Percentiles rank a stretch among this genome's conserved stretches.
Conservation (phyloP, 768 basidiomycete genomes). For the Hygrophorus pudorinus region DNA sequence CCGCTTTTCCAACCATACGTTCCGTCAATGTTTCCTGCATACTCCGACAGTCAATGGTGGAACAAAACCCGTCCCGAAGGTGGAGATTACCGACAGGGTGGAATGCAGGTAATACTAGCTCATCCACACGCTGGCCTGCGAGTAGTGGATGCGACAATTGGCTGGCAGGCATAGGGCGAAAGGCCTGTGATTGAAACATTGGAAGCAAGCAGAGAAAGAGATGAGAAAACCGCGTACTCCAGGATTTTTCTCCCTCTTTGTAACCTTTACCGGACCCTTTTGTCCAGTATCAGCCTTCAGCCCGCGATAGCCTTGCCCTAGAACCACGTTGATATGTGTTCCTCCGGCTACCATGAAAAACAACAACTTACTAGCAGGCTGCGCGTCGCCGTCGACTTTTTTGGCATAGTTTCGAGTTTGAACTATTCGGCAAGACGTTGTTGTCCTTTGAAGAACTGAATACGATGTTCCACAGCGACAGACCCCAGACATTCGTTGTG, state of each 20-base stretch:
- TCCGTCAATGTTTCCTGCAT: constrained; percentile 17
- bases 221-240: constrained; percentile 18
- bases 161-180: constrained; percentile 28
- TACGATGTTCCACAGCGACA: too few species aligned
- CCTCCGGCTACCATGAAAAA: background rate
- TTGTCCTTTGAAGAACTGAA: too few species aligned
- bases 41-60: background rate
- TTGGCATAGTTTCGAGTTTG: background rate
- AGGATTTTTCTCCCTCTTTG: constrained; percentile 17
- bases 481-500: too few species aligned
- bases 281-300: background rate
- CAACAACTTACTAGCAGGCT: background rate
- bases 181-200: constrained; percentile 24
- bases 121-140: constrained; percentile 22
- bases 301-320: constrained; percentile 1
- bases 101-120: constrained; percentile 32
- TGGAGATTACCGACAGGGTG: constrained; percentile 26
- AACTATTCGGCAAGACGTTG: too few species aligned
- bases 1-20: constrained; percentile 32
- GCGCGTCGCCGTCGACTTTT: background rate
- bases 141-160: constrained; percentile 33
- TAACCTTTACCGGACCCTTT: background rate
- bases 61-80: background rate
- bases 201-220: background rate
- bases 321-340: background rate